Conservation (phyloP, 352 stramenopile genomes). For the Pythium coloratum region DNA sequence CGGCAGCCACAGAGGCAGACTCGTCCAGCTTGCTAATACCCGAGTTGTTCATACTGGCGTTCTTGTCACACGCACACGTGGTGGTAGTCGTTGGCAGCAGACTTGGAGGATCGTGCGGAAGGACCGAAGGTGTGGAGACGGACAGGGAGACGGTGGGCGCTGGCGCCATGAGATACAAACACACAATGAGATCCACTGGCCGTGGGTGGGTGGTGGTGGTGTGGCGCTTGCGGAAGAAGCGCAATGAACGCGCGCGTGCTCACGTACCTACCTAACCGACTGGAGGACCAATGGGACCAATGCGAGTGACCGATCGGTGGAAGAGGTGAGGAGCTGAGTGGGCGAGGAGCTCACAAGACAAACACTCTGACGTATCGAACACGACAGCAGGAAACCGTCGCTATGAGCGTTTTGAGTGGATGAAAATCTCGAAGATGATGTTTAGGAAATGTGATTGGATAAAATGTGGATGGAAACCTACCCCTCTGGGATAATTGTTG, state of each 20-base stretch:
- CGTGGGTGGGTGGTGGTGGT: neutral
- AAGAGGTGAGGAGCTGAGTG: neutral
- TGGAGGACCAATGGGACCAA: neutral
- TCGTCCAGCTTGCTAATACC: constrained; percentile 6
- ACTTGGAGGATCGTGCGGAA: constrained; percentile 13
- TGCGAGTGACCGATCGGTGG: neutral
- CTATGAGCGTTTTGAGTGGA: constrained; percentile 6
- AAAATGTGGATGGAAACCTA: constrained; percentile 8
- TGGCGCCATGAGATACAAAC: constrained; percentile 22
- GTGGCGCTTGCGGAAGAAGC: constrained; percentile 22
- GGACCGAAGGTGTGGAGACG: constrained; percentile 2
- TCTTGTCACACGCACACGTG: neutral
- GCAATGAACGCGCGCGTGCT: constrained; percentile 8
- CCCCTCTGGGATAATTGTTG: neutral
- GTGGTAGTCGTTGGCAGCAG: neutral
- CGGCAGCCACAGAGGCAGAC: neutral
- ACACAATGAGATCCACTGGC: neutral
- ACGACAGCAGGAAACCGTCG: neutral
- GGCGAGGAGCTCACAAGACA: constrained; percentile 5
- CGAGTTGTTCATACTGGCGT: constrained; percentile 40
- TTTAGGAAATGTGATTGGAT: constrained; percentile 9
- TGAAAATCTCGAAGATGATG: constrained; percentile 4
- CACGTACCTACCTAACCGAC: neutral
- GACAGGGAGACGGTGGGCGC: constrained; percentile 23
- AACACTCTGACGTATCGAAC: constrained; percentile 12